A percentile compares a stretch with the other conserved stretches of the same genome.
phyloP scores from a whole-genome alignment of 2,329 filamentous ascomycete species.

The Neonectria punicea region DNA sequence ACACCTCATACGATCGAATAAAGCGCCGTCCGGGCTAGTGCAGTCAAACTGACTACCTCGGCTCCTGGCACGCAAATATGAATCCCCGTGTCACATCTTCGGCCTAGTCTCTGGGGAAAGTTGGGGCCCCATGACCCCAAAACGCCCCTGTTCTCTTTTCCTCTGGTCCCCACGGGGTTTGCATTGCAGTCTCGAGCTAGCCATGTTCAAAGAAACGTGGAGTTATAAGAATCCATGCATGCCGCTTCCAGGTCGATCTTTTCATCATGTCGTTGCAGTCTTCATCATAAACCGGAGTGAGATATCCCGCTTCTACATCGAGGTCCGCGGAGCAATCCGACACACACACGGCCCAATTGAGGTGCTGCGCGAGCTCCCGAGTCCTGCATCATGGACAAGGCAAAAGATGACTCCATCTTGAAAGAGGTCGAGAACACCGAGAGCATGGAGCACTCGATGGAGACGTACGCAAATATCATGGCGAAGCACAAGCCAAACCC shows the following conservation, averaged over 20 bases:
- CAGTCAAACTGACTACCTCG: background rate
- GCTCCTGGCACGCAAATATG: slow-evolving; percentile 11
- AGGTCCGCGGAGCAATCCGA: background rate
- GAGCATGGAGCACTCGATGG: slow-evolving; percentile 4
- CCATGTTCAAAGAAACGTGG: slow-evolving; percentile 6
- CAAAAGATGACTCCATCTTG: slow-evolving; percentile 12
- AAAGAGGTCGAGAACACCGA: slow-evolving; percentile 16
- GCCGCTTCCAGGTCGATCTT: background rate
- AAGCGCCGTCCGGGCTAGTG: background rate
- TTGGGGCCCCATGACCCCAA: background rate
- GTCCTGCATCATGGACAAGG: slow-evolving; percentile 20
- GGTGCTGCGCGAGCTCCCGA: background rate
- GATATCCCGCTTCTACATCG: background rate
- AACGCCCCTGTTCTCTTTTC: background rate
- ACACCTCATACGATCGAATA: background rate
- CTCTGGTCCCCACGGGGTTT: slow-evolving; percentile 18
- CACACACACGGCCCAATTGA: background rate
- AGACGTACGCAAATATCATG: slow-evolving; percentile 24
- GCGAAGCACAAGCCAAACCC: slow-evolving; percentile 26
- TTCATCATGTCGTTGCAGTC: background rate
- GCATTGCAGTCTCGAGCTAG: background rate
- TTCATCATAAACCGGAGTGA: background rate
- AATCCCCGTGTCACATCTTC: slow-evolving; percentile 16
- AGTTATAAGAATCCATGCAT: slow-evolving; percentile 13
- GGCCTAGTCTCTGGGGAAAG: slow-evolving; percentile 13